Base-by-base conservation (phyloP, 2,329 filamentous ascomycete species). In the Microcyclospora pomicola region DNA sequence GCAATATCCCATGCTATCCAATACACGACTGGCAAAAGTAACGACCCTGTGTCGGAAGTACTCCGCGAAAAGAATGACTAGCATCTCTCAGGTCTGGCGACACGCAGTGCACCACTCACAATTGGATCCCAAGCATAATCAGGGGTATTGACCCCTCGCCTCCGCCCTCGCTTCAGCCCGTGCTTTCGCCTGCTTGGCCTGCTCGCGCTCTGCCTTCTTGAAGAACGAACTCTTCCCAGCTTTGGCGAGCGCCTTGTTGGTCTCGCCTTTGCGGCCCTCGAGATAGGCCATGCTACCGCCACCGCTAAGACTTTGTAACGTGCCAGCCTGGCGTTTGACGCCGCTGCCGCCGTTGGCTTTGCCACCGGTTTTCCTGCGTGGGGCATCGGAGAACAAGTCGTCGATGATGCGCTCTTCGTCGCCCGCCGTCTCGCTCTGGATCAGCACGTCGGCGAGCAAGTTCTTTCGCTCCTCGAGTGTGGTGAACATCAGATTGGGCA, bases 201-300 rank as follows among this genome's bases (percentile, higher is more conserved):
- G 49, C 12, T 53, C 50, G 41, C 56, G 49, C 16, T 54, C 49
- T 33, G 68, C 51, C 46, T 65, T 64, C 45, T 59, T 59, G 41
- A 69, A 60, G 44, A 68, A 68, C 2, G 55, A 47, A 42, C 63
- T 67, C 37, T 61, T 55, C 4, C 30, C 45, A 62, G 60, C 45
- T 15, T 55, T 54, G 45, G 62, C 64, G 31, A 67, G 50, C 34
- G 65, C 60, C 50, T 66, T 67, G 42, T 69, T 69, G 36, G 55
- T 55, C 38, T 59, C 49, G 27, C 50, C 50, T 54, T 59, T 66
- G 31, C 60, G 60, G 42, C 63, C 65, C 55, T 71, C 67, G 41
- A 67, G 59, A 44, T 70, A 96, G n/a, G 88, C 87, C 91, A 98
- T 96, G 56, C 92, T 84, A 56, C 93, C 83, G 0, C 87, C 91